Conservation (phyloP, 352 stramenopile species). For the Phytopythium mirpurense region DNA sequence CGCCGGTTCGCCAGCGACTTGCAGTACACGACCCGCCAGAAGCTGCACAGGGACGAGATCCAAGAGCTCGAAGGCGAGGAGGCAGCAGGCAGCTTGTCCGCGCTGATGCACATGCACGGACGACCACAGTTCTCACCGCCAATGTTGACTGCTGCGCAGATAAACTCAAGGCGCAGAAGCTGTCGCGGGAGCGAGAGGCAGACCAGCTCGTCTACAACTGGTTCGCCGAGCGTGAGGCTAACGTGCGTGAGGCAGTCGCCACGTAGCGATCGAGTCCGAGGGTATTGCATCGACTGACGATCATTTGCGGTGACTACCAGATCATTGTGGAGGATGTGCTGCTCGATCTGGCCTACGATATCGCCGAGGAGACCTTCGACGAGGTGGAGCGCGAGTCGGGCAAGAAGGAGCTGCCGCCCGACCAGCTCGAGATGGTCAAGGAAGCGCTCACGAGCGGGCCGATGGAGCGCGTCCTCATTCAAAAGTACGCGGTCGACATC, state of each 20-base stretch:
- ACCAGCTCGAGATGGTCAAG: conserved; percentile 60
- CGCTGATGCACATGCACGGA: too few relatives aligned
- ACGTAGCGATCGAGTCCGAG: background rate
- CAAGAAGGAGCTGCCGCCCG: conserved; percentile 49
- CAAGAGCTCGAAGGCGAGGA: conserved; percentile 33
- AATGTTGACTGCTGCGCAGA: conserved; percentile 11
- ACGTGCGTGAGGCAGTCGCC: conserved; percentile 20
- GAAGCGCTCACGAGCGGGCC: conserved; percentile 50
- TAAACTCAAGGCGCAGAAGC: conserved; percentile 29
- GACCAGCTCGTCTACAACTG: conserved; percentile 42
- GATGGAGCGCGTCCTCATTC: conserved; percentile 54
- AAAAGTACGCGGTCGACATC: conserved; percentile 83
- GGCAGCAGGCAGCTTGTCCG: background rate
- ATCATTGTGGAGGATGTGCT: conserved; percentile 58
- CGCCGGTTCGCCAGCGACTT: conserved; percentile 5
- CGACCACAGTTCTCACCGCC: too few relatives aligned
- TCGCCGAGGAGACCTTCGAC: conserved; percentile 52
- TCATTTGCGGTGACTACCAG: too few relatives aligned
- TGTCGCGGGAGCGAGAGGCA: conserved; percentile 24
- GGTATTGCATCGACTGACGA: background rate
- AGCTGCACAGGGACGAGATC: conserved; percentile 38
- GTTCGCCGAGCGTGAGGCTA: conserved; percentile 36
- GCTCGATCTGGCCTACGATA: conserved; percentile 46
- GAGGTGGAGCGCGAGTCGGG: conserved; percentile 38
- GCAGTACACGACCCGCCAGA: conserved; percentile 6